phyloP scores from a whole-genome alignment of 768 basidiomycete genomes.

The Dentipellis fragilis region DNA sequence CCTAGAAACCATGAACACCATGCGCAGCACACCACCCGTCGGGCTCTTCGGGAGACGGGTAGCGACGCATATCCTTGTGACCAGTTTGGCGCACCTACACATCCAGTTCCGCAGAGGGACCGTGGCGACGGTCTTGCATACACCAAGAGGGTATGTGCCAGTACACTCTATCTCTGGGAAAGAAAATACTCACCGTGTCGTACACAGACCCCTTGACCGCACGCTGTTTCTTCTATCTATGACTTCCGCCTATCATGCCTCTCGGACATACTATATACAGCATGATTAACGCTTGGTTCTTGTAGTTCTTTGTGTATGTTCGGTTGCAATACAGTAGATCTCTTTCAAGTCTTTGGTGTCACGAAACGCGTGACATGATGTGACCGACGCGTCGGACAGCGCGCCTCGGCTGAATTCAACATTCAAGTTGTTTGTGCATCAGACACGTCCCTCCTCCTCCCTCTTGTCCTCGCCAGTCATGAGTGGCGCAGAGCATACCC shows the following conservation, averaged over 20 bases:
- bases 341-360: too few species aligned
- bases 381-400: neutral
- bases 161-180: too few species aligned
- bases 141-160: neutral
- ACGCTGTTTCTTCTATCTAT: too few species aligned
- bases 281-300: too few species aligned
- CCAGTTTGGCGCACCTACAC: neutral
- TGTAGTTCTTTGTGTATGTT: too few species aligned
- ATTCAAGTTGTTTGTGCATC: neutral
- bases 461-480: neutral
- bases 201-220: too few species aligned
- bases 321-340: too few species aligned
- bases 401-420: too few species aligned
- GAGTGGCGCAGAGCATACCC: neutral
- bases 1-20: neutral
- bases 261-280: too few species aligned
- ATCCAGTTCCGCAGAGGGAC: neutral
- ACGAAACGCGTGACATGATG: neutral
- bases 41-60: neutral
- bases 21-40: neutral
- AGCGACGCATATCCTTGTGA: neutral
- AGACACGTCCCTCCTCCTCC: neutral
- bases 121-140: neutral
- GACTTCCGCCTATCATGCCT: too few species aligned
- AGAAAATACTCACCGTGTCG: too few species aligned